These are phyloP conservation scores for Ophiostoma novo-ulmi DNA, from an alignment of 2,329 filamentous ascomycete genomes.

Conservation along the genomic window DNA sequence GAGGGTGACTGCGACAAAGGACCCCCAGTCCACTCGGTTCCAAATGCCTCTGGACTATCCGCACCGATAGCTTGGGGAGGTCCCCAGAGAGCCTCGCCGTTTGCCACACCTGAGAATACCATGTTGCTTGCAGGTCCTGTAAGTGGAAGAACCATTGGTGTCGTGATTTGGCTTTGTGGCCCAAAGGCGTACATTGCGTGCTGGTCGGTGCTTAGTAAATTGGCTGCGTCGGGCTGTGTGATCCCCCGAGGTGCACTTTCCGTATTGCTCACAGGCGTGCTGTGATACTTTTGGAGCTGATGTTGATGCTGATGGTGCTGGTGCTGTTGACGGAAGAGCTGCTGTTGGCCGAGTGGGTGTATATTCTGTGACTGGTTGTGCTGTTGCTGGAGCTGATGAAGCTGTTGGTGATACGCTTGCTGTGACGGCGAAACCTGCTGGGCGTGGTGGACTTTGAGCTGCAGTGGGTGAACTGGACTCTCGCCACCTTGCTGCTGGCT, in stretches of 20 bases:
- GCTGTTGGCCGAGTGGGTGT: constrained; percentile 9
- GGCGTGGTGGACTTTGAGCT: neutral
- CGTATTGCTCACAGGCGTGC: neutral
- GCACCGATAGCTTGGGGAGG: constrained; percentile 31
- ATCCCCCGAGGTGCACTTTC: constrained; percentile 16
- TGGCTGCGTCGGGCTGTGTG: neutral
- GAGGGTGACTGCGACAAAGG: neutral
- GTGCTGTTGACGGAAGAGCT: neutral
- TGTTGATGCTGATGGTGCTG: constrained; percentile 10
- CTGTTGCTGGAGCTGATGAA: constrained; percentile 13
- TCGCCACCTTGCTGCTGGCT: constrained; percentile 3
- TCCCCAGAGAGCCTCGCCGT: constrained; percentile 46
- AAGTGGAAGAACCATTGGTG: neutral
- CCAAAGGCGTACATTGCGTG: constrained; percentile 13
- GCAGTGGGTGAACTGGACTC: constrained; percentile 16
- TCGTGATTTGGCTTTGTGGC: neutral
- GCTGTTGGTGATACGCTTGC: neutral
- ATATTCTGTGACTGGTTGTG: constrained; percentile 16
- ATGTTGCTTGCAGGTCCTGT: constrained; percentile 28
- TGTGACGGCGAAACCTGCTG: neutral
- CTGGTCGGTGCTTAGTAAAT: constrained; percentile 17
- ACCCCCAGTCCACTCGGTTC: neutral
- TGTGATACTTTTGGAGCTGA: neutral
- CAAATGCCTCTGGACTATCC: constrained; percentile 39
- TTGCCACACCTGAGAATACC: constrained; percentile 45